phyloP scores from a whole-genome alignment of 495 filamentous ascomycete species.

The Thermochaetoides thermophila region DNA sequence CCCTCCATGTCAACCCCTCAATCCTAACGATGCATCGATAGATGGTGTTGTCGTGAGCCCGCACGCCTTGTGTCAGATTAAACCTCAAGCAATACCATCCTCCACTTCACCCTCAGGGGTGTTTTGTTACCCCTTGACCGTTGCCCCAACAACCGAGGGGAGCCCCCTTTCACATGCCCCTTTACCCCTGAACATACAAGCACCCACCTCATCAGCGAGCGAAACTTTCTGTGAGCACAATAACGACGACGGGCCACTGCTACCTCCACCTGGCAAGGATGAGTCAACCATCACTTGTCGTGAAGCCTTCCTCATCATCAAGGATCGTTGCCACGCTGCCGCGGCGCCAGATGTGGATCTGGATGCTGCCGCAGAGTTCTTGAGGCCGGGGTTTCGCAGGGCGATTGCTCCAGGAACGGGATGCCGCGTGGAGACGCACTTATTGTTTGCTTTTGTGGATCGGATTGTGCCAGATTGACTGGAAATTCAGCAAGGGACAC shows the following conservation, averaged over 20 bases:
- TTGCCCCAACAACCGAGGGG: too few species aligned
- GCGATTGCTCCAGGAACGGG: constrained; percentile 9
- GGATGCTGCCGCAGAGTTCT: constrained; percentile 8
- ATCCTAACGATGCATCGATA: too few species aligned
- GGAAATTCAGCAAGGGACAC: too few species aligned
- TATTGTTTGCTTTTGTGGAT: constrained; percentile 16
- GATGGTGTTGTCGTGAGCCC: too few species aligned
- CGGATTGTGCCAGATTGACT: constrained; percentile 7
- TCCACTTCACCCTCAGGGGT: too few species aligned
- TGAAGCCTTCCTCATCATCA: constrained; percentile 13
- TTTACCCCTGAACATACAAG: too few species aligned
- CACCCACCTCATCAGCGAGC: too few species aligned
- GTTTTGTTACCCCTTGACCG: too few species aligned
- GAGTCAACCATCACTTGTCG: constrained; percentile 18
- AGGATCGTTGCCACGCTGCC: constrained; percentile 2
- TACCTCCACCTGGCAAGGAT: constrained; percentile 8
- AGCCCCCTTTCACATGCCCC: too few species aligned
- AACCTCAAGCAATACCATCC: too few species aligned
- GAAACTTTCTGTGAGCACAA: too few species aligned
- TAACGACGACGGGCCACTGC: constrained; percentile 2
- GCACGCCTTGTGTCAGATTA: too few species aligned
- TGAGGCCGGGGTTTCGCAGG: constrained; percentile 12
- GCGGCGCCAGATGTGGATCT: constrained; percentile 7
- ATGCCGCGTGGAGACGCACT: constrained; percentile 16
- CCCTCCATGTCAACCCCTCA: background rate